A percentile compares a stretch with the other conserved stretches of the same genome.
Conservation (phyloP, 1,284 basidiomycete species). For the Peniophora sp. region DNA sequence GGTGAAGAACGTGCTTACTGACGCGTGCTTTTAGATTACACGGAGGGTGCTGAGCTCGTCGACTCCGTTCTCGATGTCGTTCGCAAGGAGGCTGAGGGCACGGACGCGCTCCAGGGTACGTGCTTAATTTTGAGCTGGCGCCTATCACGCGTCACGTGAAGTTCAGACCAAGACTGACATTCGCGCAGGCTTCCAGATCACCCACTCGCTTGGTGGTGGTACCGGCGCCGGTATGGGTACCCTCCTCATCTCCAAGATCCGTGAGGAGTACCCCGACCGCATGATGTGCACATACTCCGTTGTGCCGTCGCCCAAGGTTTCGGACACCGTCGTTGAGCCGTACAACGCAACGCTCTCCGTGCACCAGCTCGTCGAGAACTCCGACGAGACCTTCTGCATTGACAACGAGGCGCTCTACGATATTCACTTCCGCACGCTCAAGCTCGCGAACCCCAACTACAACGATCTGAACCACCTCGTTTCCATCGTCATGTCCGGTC, state of each 20-base stretch:
- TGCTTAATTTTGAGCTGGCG: slow-evolving; percentile 2
- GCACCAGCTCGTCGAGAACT: slow-evolving; percentile 95
- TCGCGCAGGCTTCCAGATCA: slow-evolving; percentile 82
- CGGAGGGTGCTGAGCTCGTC: slow-evolving; percentile 93
- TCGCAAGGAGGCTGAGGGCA: slow-evolving; percentile 84
- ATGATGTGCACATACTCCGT: slow-evolving; percentile 99
- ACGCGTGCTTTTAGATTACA: slow-evolving; percentile 57
- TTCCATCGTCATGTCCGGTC: slow-evolving; percentile 96
- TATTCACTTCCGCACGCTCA: slow-evolving; percentile 96
- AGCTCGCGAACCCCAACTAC: slow-evolving; percentile 90
- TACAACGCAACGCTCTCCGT: slow-evolving; percentile 95
- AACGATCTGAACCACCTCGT: slow-evolving; percentile 97
- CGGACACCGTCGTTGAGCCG: slow-evolving; percentile 96
- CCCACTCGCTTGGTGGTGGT: slow-evolving; percentile 95
- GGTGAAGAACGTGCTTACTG: slow-evolving; percentile 7
- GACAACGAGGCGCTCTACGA: slow-evolving; percentile 99
- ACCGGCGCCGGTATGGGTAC: slow-evolving; percentile 93
- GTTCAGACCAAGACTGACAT: not conserved
- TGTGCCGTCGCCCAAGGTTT: slow-evolving; percentile 92
- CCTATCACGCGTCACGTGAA: slow-evolving; percentile 12
- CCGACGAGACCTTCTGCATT: slow-evolving; percentile 93
- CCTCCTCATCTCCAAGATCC: slow-evolving; percentile 84
- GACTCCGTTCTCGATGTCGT: slow-evolving; percentile 89
- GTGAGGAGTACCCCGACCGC: slow-evolving; percentile 91
- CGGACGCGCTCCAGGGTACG: slow-evolving; percentile 86